Evolutionary conservation across 2,329 filamentous ascomycete genomes (phyloP).

Genomic region (Diaporthe amygdali): DNA sequence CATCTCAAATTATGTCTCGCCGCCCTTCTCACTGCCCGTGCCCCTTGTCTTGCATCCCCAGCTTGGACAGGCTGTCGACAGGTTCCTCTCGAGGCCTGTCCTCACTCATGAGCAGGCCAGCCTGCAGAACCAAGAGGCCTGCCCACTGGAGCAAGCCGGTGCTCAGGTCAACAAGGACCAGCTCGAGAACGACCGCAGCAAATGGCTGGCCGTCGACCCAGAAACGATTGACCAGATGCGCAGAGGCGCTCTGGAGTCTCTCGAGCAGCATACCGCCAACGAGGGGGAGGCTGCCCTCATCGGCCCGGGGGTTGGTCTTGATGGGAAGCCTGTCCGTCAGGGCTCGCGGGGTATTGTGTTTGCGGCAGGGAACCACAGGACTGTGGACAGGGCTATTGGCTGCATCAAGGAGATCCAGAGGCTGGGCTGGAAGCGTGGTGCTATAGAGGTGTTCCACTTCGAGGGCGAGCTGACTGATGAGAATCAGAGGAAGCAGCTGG

Average conservation of each 20-base stretch:
- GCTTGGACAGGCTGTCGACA: slow-evolving; percentile 1
- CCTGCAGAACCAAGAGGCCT: slow-evolving; percentile 20
- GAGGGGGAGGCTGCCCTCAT: slow-evolving; percentile 16
- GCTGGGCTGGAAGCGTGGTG: slow-evolving; percentile 22
- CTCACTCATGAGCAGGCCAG: slow-evolving; percentile 20
- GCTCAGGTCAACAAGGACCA: slow-evolving; percentile 24
- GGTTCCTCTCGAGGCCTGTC: slow-evolving; percentile 20
- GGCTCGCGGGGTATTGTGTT: slow-evolving; percentile 23
- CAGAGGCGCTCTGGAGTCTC: slow-evolving; percentile 11
- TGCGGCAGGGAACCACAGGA: slow-evolving; percentile 22
- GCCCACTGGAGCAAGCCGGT: slow-evolving; percentile 16
- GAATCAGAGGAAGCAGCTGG: slow-evolving; percentile 4
- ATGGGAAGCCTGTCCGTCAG: neutral
- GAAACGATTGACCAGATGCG: slow-evolving; percentile 13
- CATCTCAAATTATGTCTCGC: neutral
- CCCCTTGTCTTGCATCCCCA: slow-evolving; percentile 5
- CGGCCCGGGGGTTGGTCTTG: slow-evolving; percentile 12
- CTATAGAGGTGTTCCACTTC: slow-evolving; percentile 24
- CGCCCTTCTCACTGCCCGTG: neutral
- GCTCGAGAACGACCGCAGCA: slow-evolving; percentile 16
- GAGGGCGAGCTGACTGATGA: slow-evolving; percentile 23
- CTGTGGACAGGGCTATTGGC: slow-evolving; percentile 14
- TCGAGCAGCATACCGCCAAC: neutral
- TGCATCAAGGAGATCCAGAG: slow-evolving; percentile 20
- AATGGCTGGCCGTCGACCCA: slow-evolving; percentile 13